These are phyloP conservation scores for Mariannaea elegans DNA, from an alignment of 2,329 filamentous ascomycete genomes.

Conservation along the genomic window DNA sequence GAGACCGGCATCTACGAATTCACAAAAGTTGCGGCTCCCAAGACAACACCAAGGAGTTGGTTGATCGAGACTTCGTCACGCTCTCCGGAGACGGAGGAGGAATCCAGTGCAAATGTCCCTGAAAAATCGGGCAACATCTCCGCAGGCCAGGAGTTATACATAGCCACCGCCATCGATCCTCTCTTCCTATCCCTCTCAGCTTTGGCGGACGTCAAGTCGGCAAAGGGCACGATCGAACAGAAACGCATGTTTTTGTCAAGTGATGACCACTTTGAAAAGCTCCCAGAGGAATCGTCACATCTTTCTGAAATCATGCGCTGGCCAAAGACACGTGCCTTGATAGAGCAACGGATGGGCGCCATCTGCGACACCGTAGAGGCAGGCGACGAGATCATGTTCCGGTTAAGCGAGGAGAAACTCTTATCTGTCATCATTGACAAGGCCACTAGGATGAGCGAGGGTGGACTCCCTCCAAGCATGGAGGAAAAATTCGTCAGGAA, in stretches of 20 bases:
- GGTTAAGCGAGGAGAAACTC: conserved; percentile 78
- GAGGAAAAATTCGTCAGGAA: conserved; percentile 85
- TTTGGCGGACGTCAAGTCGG: conserved; percentile 58
- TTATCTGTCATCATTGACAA: conserved; percentile 72
- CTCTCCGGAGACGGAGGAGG: conserved; percentile 25
- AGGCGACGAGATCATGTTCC: conserved; percentile 86
- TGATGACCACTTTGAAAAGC: conserved; percentile 76
- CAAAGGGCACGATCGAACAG: conserved; percentile 54
- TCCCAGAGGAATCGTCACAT: conserved; percentile 64
- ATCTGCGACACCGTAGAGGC: conserved; percentile 86
- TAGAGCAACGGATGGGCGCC: conserved; percentile 72
- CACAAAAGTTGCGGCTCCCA: conserved; percentile 63
- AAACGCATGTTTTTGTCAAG: conserved; percentile 74
- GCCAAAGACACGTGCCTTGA: conserved; percentile 54
- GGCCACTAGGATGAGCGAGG: conserved; percentile 71
- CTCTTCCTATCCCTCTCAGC: conserved; percentile 84
- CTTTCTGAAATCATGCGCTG: conserved; percentile 65
- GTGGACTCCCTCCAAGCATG: conserved; percentile 78
- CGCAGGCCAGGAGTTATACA: conserved; percentile 76
- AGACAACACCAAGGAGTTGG: conserved; percentile 68
- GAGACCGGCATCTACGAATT: conserved; percentile 72
- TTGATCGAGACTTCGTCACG: conserved; percentile 55
- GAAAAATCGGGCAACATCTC: conserved; percentile 53
- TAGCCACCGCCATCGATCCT: conserved; percentile 86
- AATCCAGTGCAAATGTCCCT: conserved; percentile 28